A percentile compares a stretch with the other conserved stretches of the same genome.
phyloP scores from a whole-genome alignment of 2,329 filamentous ascomycete species.

The Fusarium sulawesiense region DNA sequence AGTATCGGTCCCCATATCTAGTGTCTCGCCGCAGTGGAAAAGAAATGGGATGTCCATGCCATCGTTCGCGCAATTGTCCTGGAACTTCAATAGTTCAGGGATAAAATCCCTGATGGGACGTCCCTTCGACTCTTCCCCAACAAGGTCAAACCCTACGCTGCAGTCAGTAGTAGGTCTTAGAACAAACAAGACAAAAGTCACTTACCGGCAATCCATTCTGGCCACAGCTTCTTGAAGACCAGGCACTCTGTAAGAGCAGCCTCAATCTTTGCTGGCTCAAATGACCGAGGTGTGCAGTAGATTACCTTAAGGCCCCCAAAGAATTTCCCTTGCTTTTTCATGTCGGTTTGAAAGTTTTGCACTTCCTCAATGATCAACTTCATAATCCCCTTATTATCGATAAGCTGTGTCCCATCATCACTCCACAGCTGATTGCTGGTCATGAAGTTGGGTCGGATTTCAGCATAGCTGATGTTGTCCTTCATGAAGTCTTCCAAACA shows the following conservation, averaged over 20 bases:
- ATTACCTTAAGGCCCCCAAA: conserved; percentile 77
- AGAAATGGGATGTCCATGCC: conserved; percentile 74
- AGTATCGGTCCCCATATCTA: conserved; percentile 71
- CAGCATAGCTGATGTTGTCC: conserved; percentile 77
- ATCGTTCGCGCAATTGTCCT: conserved; percentile 59
- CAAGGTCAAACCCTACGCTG: conserved; percentile 72
- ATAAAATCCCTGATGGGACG: conserved; percentile 68
- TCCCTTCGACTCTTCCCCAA: conserved; percentile 74
- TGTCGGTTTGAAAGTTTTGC: conserved; percentile 57
- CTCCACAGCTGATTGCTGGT: conserved; percentile 69
- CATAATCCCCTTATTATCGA: conserved; percentile 71
- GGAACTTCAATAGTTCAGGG: conserved; percentile 67
- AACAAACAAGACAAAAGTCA: background rate
- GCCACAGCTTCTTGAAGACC: conserved; percentile 66
- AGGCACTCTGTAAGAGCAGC: conserved; percentile 70
- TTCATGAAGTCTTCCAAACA: conserved; percentile 71
- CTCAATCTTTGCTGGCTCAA: conserved; percentile 60
- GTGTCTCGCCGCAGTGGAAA: conserved; percentile 81
- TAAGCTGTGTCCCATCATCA: conserved; percentile 63
- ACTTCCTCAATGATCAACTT: conserved; percentile 67
- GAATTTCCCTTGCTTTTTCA: conserved; percentile 47
- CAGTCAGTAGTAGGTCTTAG: background rate
- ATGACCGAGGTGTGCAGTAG: conserved; percentile 75
- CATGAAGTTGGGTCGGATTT: conserved; percentile 77
- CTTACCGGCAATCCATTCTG: conserved; percentile 72